Percentiles rank a stretch among this genome's conserved stretches.
Conservation (phyloP, 768 basidiomycete species). For the Agrocybe praecox region DNA sequence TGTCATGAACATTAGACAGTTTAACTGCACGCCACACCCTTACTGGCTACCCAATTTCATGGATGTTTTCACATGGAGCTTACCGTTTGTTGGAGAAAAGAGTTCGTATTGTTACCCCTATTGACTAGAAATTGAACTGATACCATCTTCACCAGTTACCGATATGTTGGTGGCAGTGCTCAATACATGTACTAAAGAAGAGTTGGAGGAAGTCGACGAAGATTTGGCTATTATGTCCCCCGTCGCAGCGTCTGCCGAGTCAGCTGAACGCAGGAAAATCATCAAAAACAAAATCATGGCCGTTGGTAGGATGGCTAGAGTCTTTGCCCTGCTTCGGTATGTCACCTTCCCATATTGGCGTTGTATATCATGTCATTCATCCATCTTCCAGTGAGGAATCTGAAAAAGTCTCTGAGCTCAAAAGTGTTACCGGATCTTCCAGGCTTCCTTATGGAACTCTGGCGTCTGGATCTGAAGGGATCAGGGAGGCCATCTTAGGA, state of each 20-base stretch:
- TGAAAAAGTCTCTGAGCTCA: constrained; percentile 96
- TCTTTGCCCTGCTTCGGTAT: constrained; percentile 93
- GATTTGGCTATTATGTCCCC: constrained; percentile 44
- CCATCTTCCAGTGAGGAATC: constrained; percentile 81
- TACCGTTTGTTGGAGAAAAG: constrained; percentile 98
- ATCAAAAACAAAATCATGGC: constrained; percentile 99
- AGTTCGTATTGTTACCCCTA: constrained; percentile 51
- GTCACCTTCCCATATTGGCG: constrained; percentile 19
- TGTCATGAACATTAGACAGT: constrained; percentile 97
- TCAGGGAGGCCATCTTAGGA: constrained; percentile 90
- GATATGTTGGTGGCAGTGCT: constrained; percentile 98
- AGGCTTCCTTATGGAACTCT: constrained; percentile 84
- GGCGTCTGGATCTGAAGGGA: constrained; percentile 88
- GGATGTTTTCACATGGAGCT: constrained; percentile 99
- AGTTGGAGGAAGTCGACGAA: constrained; percentile 86
- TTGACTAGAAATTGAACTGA: constrained; percentile 2
- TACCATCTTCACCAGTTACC: constrained; percentile 61
- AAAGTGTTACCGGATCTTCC: constrained; percentile 79
- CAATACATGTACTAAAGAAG: constrained; percentile 94
- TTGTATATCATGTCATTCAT: neutral
- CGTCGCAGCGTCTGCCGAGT: constrained; percentile 45
- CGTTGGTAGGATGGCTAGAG: constrained; percentile 93
- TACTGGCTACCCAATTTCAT: constrained; percentile 99
- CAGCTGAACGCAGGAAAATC: constrained; percentile 77
- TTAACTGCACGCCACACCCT: constrained; percentile 93